phyloP scores from a whole-genome alignment of 2,329 filamentous ascomycete genomes.

The Metarhizium guizhouense region DNA sequence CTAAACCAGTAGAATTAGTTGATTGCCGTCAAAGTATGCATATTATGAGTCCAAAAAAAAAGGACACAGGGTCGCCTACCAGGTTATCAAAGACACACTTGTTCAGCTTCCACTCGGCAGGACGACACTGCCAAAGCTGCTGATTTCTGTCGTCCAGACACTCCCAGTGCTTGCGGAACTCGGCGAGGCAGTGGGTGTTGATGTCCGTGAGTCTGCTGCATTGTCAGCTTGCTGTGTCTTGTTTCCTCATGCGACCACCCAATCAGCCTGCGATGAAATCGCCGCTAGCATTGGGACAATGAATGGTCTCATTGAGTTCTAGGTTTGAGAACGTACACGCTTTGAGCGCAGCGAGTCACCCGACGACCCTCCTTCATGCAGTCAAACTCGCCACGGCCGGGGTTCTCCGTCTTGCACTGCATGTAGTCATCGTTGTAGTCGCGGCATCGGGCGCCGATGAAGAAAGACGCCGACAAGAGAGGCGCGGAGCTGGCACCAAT shows the following conservation, averaged over 20 bases:
- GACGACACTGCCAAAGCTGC: slow-evolving; percentile 91
- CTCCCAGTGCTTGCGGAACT: slow-evolving; percentile 91
- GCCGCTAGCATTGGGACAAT: background rate
- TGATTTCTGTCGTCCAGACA: slow-evolving; percentile 98
- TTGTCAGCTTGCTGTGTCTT: slow-evolving; percentile 4
- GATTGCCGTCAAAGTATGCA: background rate
- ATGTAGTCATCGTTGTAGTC: slow-evolving; percentile 99
- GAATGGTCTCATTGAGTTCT: background rate
- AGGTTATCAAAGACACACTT: slow-evolving; percentile 93
- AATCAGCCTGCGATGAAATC: background rate
- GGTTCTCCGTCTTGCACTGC: slow-evolving; percentile 96
- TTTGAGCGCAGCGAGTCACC: slow-evolving; percentile 91
- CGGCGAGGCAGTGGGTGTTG: slow-evolving; percentile 84
- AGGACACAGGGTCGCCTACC: slow-evolving; percentile 44
- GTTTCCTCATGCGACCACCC: background rate
- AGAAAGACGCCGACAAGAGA: slow-evolving; percentile 84
- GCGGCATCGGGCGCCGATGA: slow-evolving; percentile 92
- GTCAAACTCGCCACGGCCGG: slow-evolving; percentile 83
- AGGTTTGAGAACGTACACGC: slow-evolving; percentile 61
- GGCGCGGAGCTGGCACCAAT: slow-evolving; percentile 89
- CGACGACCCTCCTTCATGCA: slow-evolving; percentile 95
- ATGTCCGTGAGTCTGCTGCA: slow-evolving; percentile 73
- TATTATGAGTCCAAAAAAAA: background rate
- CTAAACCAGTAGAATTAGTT: slow-evolving; percentile 30
- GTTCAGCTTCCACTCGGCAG: slow-evolving; percentile 81